These are phyloP conservation scores for Asterophora lycoperdoides DNA, from an alignment of 768 basidiomycete species.

Conservation along the genomic window DNA sequence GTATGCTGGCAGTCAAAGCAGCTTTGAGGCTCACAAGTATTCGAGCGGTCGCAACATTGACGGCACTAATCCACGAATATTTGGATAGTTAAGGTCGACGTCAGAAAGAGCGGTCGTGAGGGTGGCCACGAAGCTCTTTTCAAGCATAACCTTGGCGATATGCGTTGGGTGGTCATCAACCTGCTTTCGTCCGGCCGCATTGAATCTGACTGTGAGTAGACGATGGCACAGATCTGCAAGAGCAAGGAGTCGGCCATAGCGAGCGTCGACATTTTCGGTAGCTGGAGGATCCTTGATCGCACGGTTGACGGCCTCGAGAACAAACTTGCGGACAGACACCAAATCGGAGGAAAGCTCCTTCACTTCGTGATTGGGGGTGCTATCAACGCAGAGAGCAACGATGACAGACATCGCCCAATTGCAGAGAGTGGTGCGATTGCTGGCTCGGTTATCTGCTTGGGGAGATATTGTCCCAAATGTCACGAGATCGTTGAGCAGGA, in stretches of 20 bases:
- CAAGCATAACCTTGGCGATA: conserved; percentile 95
- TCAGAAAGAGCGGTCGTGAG: conserved; percentile 87
- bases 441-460: conserved; percentile 51
- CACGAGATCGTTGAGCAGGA: conserved; percentile 79
- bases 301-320: conserved; percentile 84
- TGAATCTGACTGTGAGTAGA: conserved; percentile 76
- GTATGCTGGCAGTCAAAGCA: conserved; percentile 11
- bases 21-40: conserved; percentile 57
- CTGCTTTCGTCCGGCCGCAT: conserved; percentile 48
- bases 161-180: conserved; percentile 82
- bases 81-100: conserved; percentile 93
- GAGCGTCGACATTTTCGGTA: conserved; percentile 59
- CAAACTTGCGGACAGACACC: conserved; percentile 85
- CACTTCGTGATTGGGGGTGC: conserved; percentile 53
- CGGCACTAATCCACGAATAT: conserved; percentile 80
- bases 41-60: conserved; percentile 88
- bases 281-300: conserved; percentile 75
- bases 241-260: conserved; percentile 86
- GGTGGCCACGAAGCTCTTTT: conserved; percentile 91
- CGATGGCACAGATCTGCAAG: conserved; percentile 85
- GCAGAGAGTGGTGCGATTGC: conserved; percentile 58
- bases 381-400: conserved; percentile 91
- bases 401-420: conserved; percentile 89
- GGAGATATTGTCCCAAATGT: conserved; percentile 70
- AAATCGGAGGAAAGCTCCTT: conserved; percentile 80